Base-by-base conservation (phyloP, 495 filamentous ascomycete species). In the Xylaria cubensis region DNA sequence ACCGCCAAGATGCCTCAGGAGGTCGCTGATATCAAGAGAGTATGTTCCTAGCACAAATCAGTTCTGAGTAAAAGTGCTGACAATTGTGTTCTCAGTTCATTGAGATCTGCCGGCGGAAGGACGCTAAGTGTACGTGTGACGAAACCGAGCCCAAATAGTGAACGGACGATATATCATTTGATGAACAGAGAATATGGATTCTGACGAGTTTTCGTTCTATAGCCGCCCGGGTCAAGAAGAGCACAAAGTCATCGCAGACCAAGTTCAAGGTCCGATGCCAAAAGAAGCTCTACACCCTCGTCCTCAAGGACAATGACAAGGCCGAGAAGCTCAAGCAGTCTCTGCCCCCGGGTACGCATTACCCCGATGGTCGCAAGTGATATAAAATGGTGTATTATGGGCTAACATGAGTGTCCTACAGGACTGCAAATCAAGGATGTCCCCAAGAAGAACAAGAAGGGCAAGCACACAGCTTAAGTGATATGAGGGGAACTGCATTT, bases 221-320 rank as follows among this genome's bases (percentile, higher is more conserved):
- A 98, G 97, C 94, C 84, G 94, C 94, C 82, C 92, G 94, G 85
- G 95, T 98, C 90, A 98, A 98, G 93, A 94, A 95, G 89, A 95
- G 92, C 89, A 91, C 89, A 82, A 90, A 90, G 82, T 85, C 88
- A 74, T 88, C 91, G 83, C 91, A 95, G 88, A 94, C 94, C 90
- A 99, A 99, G 90, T 98, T 99, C 93, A 99, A 99, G 92, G 97
- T 99, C 90, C 93, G 96, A 82, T 98, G 96, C 89, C 86, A 92
- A 79, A 89, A 92, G 77, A 91, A 94, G 88, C 87, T 98, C 77
- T 99, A 99, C 92, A 97, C 97, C 76, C 91, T 98, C 73, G 92
- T 96, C 81, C 91, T 99, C 79, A 97, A 97, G 89, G 93, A 99
- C 86, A 88, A 90, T 79, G 96, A 98, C 78, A 98, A 98, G 93